Evolutionary conservation across 1,284 basidiomycete species (phyloP).

Genomic region (Macrocybe sp.): DNA sequence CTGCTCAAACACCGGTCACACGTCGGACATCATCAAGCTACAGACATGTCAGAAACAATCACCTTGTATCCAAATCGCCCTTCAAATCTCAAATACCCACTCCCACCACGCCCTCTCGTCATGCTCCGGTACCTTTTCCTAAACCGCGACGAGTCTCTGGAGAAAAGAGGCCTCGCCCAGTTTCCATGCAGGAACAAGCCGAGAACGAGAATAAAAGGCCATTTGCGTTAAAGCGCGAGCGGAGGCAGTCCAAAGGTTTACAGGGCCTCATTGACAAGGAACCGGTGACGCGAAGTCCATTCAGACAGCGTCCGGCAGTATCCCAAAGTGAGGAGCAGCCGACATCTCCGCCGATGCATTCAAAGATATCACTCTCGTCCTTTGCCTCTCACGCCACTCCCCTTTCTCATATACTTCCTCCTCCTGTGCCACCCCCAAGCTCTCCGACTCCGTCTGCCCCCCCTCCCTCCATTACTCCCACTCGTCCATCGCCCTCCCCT

Average conservation of each 20-base stretch:
- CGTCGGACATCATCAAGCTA: conserved; percentile 79
- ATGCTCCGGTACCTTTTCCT: conserved; percentile 28
- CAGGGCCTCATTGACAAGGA: conserved; percentile 72
- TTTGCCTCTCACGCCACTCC: conserved; percentile 16
- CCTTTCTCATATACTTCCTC: conserved; percentile 17
- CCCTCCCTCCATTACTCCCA: conserved; percentile 13
- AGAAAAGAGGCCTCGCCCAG: conserved; percentile 66
- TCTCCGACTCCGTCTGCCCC: conserved; percentile 19
- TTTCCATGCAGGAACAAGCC: conserved; percentile 61
- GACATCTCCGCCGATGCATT: conserved; percentile 14
- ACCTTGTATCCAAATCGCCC: conserved; percentile 85
- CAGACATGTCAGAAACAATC: conserved; percentile 75
- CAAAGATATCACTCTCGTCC: conserved; percentile 10
- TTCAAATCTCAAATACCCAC: conserved; percentile 69
- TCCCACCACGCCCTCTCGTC: conserved; percentile 36
- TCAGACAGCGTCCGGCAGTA: conserved; percentile 34
- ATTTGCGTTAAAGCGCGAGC: conserved; percentile 64
- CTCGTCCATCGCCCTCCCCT: conserved; percentile 39
- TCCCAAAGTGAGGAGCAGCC: conserved; percentile 14
- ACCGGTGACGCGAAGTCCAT: conserved; percentile 85
- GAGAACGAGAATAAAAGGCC: conserved; percentile 71
- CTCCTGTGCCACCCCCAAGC: conserved; percentile 16
- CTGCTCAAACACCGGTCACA: conserved; percentile 44
- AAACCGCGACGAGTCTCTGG: conserved; percentile 58
- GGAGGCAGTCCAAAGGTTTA: conserved; percentile 72